These are phyloP conservation scores for Nicotiana knightiana DNA, from an alignment of 257 asterid species.

Conservation along the genomic window DNA sequence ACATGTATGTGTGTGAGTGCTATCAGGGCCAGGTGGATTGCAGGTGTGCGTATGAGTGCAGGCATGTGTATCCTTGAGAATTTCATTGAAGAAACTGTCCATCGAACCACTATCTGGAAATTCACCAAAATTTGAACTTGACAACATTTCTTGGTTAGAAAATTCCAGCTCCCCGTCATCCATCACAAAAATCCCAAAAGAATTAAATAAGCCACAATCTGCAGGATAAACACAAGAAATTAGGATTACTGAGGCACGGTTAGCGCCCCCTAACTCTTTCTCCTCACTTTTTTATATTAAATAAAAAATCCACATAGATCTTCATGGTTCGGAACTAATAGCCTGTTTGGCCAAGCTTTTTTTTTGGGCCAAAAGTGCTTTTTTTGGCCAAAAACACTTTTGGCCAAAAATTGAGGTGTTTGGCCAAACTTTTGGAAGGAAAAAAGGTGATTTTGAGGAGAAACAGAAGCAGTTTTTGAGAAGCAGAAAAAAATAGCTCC, in stretches of 20 bases:
- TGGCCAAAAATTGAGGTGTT: too few species aligned
- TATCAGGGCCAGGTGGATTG: slow-evolving; percentile 88
- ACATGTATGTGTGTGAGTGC: slow-evolving; percentile 69
- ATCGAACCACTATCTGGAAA: slow-evolving; percentile 28
- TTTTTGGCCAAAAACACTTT: too few species aligned
- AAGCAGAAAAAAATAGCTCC: too few species aligned
- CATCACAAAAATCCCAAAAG: slow-evolving; percentile 12
- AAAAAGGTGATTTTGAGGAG: too few species aligned
- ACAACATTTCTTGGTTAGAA: slow-evolving; percentile 32
- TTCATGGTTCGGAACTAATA: too few species aligned
- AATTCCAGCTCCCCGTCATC: slow-evolving; percentile 42
- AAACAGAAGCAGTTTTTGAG: too few species aligned
- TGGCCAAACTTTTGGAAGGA: too few species aligned
- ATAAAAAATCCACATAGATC: too few species aligned
- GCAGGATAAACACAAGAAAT: not conserved
- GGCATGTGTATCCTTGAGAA: slow-evolving; percentile 42
- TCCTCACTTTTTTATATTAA: not conserved
- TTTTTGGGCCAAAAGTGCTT: too few species aligned
- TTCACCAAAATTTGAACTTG: slow-evolving; percentile 34
- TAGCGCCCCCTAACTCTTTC: not conserved
- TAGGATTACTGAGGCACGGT: not conserved
- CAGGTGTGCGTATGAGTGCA: slow-evolving; percentile 96
- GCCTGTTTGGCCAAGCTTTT: too few species aligned
- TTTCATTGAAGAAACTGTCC: slow-evolving; percentile 34
- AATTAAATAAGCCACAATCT: not conserved